Conservation (phyloP, 2,329 filamentous ascomycete species). For the Zasmidium citrigriseum region DNA sequence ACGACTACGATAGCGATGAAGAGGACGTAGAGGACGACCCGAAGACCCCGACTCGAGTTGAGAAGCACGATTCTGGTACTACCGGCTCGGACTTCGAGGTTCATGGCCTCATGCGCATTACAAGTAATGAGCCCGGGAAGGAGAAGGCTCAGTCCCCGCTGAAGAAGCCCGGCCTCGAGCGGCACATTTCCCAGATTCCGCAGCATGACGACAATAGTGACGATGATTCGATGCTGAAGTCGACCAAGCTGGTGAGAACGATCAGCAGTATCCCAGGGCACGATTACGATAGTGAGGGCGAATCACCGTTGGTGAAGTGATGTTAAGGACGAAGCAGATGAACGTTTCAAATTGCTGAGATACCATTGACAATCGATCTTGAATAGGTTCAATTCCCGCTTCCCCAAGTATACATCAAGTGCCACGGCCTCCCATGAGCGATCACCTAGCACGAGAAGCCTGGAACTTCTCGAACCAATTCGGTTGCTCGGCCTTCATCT, state of each 20-base stretch:
- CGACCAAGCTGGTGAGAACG: neutral
- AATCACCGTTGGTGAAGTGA: neutral
- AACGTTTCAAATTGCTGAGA: neutral
- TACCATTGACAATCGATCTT: neutral
- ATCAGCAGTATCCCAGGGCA: neutral
- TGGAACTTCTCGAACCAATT: constrained; percentile 8
- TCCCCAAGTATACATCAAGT: no score
- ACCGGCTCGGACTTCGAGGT: constrained; percentile 10
- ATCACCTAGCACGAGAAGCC: neutral
- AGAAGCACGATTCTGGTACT: constrained; percentile 3
- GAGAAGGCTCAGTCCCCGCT: neutral
- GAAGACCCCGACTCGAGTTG: neutral
- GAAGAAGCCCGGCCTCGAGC: constrained; percentile 9
- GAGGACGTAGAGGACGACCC: neutral
- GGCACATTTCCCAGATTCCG: constrained; percentile 13
- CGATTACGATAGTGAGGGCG: neutral
- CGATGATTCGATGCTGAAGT: neutral
- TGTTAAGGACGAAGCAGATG: neutral
- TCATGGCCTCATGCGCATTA: constrained; percentile 4
- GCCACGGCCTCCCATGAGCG: no score
- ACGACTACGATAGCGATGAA: constrained; percentile 11
- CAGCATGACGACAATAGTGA: constrained; percentile 7
- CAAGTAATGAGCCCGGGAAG: neutral
- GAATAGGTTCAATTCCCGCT: neutral
- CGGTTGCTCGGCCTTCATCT: constrained; percentile 3